phyloP scores from a whole-genome alignment of 768 basidiomycete species.

The Mycena amicta region DNA sequence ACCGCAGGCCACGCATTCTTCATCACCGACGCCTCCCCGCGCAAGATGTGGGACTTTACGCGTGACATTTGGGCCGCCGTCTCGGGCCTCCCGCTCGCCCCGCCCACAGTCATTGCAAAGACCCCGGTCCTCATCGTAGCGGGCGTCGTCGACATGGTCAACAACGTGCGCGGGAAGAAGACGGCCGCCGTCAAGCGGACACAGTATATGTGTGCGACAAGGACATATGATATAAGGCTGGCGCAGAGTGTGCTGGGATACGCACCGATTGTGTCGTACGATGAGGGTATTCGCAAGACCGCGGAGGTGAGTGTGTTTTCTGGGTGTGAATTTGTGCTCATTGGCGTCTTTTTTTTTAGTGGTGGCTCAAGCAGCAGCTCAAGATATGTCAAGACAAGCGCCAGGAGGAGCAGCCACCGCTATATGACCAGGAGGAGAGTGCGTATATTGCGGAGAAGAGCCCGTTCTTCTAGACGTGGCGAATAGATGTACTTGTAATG shows the following conservation, averaged over 20 bases:
- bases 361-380: constrained; percentile 9
- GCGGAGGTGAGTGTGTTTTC: too few species aligned
- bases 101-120: constrained; percentile 31
- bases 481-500: too few species aligned
- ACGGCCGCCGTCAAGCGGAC: constrained; percentile 45
- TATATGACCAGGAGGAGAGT: neutral
- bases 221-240: constrained; percentile 53
- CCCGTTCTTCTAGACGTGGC: neutral
- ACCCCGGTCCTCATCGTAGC: constrained; percentile 40
- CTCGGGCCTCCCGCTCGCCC: constrained; percentile 13
- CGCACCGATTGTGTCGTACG: constrained; percentile 48
- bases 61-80: constrained; percentile 41
- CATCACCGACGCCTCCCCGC: constrained; percentile 56
- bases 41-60: constrained; percentile 53
- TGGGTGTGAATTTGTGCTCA: too few species aligned
- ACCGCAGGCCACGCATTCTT: constrained; percentile 58
- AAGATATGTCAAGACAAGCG: neutral
- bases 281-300: constrained; percentile 48
- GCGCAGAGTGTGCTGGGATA: constrained; percentile 53
- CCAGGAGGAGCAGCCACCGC: neutral
- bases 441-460: neutral
- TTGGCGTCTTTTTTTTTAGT: too few species aligned
- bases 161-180: constrained; percentile 41
- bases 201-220: constrained; percentile 38
- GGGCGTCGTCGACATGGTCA: constrained; percentile 36